Conservation (phyloP, 129 eudicot genomes). For the sunflower (Helianthus annuus) region DNA sequence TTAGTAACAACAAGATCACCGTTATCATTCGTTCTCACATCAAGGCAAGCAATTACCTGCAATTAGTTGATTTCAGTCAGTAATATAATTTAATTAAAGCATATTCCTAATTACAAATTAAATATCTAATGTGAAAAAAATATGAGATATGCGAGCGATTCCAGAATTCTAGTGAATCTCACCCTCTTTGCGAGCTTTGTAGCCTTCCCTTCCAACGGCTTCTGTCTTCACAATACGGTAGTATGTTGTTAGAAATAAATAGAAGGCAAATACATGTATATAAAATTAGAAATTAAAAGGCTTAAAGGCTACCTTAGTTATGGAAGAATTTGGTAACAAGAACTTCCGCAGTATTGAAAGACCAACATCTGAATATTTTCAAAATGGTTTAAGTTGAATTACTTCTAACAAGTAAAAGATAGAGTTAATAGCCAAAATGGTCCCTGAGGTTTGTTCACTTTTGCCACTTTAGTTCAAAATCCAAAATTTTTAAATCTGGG, state of each 20-base stretch:
- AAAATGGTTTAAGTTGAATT: conserved; percentile 10
- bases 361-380: conserved; percentile 67
- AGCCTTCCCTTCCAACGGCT: conserved; percentile 81
- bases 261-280: background rate
- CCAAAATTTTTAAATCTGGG: no score
- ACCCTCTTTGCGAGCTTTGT: conserved; percentile 98
- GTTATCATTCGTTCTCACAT: conserved; percentile 94
- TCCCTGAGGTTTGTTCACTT: no score
- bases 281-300: background rate
- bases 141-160: background rate
- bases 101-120: background rate
- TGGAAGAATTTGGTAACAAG: conserved; percentile 63
- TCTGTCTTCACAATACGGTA: conserved; percentile 78
- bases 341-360: conserved; percentile 81
- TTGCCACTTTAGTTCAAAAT: no score
- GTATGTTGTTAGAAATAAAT: conserved; percentile 43
- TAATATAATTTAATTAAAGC: conserved; percentile 8
- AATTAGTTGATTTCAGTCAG: background rate
- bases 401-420: background rate
- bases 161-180: conserved; percentile 22
- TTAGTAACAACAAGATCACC: conserved; percentile 99
- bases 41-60: conserved; percentile 98
- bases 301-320: conserved; percentile 56
- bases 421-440: no score
- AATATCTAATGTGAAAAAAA: background rate